Evolutionary conservation across 495 filamentous ascomycete genomes (phyloP).

Genomic region (Hapsidospora chrysogenum): DNA sequence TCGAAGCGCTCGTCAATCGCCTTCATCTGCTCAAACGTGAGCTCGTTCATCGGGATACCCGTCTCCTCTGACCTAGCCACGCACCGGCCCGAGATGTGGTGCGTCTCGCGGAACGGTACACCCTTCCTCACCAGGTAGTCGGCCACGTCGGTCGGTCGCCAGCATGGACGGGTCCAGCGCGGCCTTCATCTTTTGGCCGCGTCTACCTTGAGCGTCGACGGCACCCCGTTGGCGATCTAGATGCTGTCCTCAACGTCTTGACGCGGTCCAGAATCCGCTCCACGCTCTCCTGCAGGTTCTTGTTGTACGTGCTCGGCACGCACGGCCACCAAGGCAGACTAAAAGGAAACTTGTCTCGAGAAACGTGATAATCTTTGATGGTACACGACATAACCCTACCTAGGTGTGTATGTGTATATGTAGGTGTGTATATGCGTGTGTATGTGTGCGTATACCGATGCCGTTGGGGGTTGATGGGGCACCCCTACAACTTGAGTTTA

Average conservation of each 20-base stretch:
- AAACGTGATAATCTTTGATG: too few relatives aligned
- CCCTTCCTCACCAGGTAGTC: conserved; percentile 88
- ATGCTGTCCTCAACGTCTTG: conserved; percentile 76
- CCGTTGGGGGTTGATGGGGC: too few relatives aligned
- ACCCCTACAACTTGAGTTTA: too few relatives aligned
- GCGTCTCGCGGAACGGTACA: conserved; percentile 68
- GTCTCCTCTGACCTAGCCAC: conserved; percentile 52
- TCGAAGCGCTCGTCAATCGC: conserved; percentile 60
- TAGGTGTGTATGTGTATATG: too few relatives aligned
- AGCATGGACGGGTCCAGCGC: conserved; percentile 56
- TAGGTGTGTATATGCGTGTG: too few relatives aligned
- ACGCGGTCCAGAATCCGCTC: conserved; percentile 79
- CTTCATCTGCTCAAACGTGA: conserved; percentile 51
- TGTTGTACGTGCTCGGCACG: conserved; percentile 90
- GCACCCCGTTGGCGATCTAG: conserved; percentile 72
- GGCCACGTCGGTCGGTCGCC: conserved; percentile 68
- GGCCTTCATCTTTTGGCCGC: conserved; percentile 62
- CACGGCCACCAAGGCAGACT: too few relatives aligned
- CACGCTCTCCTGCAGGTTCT: conserved; percentile 81
- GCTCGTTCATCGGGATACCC: conserved; percentile 57
- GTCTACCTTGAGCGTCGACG: conserved; percentile 51
- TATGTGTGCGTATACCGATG: too few relatives aligned
- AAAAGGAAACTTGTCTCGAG: too few relatives aligned
- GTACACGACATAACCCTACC: too few relatives aligned
- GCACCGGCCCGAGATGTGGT: conserved; percentile 74